Evolutionary conservation across 257 asterid genomes (phyloP).

Genomic region (Gentiana straminea): DNA sequence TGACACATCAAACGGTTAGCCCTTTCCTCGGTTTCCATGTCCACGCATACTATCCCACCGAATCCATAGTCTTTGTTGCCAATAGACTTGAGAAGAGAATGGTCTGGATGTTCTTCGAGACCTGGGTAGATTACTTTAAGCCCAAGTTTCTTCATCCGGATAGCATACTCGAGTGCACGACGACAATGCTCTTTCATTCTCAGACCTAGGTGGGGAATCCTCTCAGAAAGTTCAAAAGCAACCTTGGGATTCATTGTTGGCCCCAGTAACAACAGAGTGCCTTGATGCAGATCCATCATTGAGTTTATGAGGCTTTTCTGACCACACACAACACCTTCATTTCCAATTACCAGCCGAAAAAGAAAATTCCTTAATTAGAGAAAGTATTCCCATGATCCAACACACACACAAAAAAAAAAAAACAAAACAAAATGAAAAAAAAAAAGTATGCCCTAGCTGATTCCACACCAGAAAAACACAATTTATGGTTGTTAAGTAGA

Average conservation of each 20-base stretch:
- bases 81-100: conserved; percentile 41
- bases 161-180: conserved; percentile 56
- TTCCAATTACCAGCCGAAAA: too few species aligned
- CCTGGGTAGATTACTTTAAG: conserved; percentile 80
- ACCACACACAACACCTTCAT: conserved; percentile 80
- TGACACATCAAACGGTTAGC: conserved; percentile 69
- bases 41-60: conserved; percentile 78
- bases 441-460: too few species aligned
- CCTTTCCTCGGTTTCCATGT: conserved; percentile 79
- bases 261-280: conserved; percentile 76
- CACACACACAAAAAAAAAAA: conserved; percentile 6
- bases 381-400: too few species aligned
- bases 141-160: conserved; percentile 60
- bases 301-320: conserved; percentile 75
- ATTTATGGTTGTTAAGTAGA: too few species aligned
- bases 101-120: conserved; percentile 67
- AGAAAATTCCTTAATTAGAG: too few species aligned
- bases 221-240: conserved; percentile 71
- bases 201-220: conserved; percentile 72
- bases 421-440: too few species aligned
- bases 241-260: conserved; percentile 95
- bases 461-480: too few species aligned
- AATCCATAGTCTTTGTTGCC: conserved; percentile 62
- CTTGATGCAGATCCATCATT: conserved; percentile 94
- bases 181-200: conserved; percentile 85